phyloP scores from a whole-genome alignment of 805 yeast species.

The Babjeviella inositovora region DNA sequence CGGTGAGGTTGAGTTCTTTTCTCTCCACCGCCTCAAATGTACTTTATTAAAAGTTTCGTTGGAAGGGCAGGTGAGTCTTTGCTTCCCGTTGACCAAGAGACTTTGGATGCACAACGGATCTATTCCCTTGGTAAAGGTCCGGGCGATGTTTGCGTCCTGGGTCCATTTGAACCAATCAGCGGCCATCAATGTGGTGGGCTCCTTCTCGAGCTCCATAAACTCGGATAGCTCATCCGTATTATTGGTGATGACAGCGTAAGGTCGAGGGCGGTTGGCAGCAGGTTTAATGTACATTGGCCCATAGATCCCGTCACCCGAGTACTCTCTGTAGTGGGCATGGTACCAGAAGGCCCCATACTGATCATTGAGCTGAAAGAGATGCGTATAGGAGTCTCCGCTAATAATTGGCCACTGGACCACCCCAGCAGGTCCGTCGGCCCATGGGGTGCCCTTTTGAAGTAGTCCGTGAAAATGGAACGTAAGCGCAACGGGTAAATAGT shows the following conservation, averaged over 20 bases:
- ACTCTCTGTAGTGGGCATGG: conserved; percentile 31
- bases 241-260: conserved; percentile 12
- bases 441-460: conserved; percentile 24
- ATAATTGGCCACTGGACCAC: conserved; percentile 34
- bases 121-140: conserved; percentile 13
- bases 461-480: conserved; percentile 41
- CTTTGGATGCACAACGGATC: conserved; percentile 16
- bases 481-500: conserved; percentile 17
- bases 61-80: conserved; percentile 10
- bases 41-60: too few species aligned
- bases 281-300: conserved; percentile 30
- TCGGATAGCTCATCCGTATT: conserved; percentile 10
- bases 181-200: conserved; percentile 12
- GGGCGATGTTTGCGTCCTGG: conserved; percentile 15
- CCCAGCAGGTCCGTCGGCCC: conserved; percentile 33
- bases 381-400: conserved; percentile 20
- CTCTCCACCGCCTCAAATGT: too few species aligned
- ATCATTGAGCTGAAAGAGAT: conserved; percentile 18
- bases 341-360: conserved; percentile 40
- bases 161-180: conserved; percentile 21
- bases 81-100: conserved; percentile 13
- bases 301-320: conserved; percentile 28
- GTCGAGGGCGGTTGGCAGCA: conserved; percentile 8
- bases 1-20: too few species aligned
- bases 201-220: conserved; percentile 9